Percentiles rank a stretch among this genome's conserved stretches.
Evolutionary conservation across 2,329 filamentous ascomycete genomes (phyloP).

Genomic region (Didymella sp.): DNA sequence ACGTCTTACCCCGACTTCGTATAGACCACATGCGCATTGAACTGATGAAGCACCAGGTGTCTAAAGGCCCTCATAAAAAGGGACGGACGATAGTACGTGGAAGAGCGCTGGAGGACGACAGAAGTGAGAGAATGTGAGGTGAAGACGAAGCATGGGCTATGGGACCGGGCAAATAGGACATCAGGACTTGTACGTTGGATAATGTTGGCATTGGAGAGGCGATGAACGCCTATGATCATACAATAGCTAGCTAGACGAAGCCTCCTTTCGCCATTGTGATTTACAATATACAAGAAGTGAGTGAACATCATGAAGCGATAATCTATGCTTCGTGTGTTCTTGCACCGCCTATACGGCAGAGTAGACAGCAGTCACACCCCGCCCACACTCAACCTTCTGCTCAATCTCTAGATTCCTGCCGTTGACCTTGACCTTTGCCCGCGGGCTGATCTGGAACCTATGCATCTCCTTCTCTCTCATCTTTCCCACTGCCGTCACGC

Average conservation of each 20-base stretch:
- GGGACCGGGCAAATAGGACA: neutral
- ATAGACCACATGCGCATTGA: neutral
- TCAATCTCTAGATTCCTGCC: constrained; percentile 78
- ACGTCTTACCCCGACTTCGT: too few relatives aligned
- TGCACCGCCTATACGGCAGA: constrained; percentile 57
- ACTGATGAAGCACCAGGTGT: neutral
- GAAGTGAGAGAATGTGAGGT: neutral
- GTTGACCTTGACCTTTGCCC: constrained; percentile 71
- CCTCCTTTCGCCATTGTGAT: neutral
- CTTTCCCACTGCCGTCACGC: constrained; percentile 39
- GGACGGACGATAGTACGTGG: too few relatives aligned
- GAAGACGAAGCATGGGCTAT: neutral
- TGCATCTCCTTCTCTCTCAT: constrained; percentile 71
- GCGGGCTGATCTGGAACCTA: constrained; percentile 81
- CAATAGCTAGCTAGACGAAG: neutral
- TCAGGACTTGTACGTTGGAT: neutral
- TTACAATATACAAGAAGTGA: constrained; percentile 9
- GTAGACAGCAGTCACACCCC: constrained; percentile 82
- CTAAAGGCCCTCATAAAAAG: neutral
- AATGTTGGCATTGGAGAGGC: neutral
- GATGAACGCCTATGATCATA: constrained; percentile 8
- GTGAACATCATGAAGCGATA: constrained; percentile 9
- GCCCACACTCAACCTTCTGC: constrained; percentile 87
- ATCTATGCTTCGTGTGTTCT: constrained; percentile 7
- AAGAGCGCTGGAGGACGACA: too few relatives aligned